Base-by-base conservation (phyloP, 257 asterid species). In the Solanum ahanhuiri region DNA sequence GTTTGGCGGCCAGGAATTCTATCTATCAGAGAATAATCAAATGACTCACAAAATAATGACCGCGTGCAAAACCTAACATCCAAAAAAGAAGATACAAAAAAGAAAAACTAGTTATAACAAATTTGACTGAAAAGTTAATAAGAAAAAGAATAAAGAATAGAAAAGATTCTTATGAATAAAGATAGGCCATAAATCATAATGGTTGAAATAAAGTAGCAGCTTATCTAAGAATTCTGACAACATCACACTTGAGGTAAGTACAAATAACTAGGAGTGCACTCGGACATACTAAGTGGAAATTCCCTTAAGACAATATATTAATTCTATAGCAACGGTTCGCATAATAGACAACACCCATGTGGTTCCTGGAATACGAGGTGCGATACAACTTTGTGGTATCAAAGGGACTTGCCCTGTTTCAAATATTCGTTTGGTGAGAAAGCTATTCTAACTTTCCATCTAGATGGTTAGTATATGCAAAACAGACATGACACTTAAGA, bases 1-100 rank as follows among this genome's bases (percentile, higher is more conserved):
- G 97, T 94, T 90, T 97, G 99, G 88, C 98, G 99, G 69, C 99
- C 99, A 88, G 99, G 99, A 91, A 97, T 94, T 91, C 88, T 91
- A 92, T 97, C 99, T 86, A 97, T 94, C 76, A 97, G 91, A n/a
- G 98, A 89, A 91, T 95, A 88, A 88, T 94, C 94, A 89, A 95
- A 91, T 76, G 97, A 92, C 91, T 97, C 98, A 7, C 90, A 94
- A 89, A 94, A 94, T 87, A 95, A 91, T 22, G 99, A 97, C 22
- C 98, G 97, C 28, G 95, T 91, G 90, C 96, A 92, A 82, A 97
- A 94, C 98, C 98, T 94, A 89, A 79, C 57, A 89, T 69, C 51
- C 69, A 85, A 87, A 51, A 72, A 35, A 63, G 63, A 77, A 75
- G 82, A 39, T 77, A 14, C 11, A 28, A 37, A 39, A 12, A 76